These are phyloP conservation scores for Chaetomiaceae sp. DNA, from an alignment of 2,329 filamentous ascomycete genomes.

Conservation along the genomic window DNA sequence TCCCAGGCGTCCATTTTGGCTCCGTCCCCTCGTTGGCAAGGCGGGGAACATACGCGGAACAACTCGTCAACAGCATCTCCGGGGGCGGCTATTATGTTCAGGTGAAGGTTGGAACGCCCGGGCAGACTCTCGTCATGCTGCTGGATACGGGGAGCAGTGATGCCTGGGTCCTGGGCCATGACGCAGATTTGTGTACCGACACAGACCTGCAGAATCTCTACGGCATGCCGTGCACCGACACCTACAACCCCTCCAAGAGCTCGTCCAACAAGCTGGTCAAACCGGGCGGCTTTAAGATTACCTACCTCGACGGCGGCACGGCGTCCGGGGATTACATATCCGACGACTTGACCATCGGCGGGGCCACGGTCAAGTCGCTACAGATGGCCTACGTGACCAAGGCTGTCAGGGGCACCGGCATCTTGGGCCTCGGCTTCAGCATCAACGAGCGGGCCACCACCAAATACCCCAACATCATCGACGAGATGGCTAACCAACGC, in stretches of 20 bases:
- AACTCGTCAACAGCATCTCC: slow-evolving; percentile 50
- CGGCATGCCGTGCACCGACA: slow-evolving; percentile 35
- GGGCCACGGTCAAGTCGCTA: slow-evolving; percentile 44
- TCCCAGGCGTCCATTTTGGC: slow-evolving; percentile 21
- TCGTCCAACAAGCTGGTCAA: slow-evolving; percentile 44
- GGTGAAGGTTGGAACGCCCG: slow-evolving; percentile 55
- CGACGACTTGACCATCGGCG: slow-evolving; percentile 51
- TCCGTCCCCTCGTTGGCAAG: slow-evolving; percentile 14
- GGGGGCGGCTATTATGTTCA: slow-evolving; percentile 54
- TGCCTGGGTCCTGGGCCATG: slow-evolving; percentile 49
- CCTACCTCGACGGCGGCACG: slow-evolving; percentile 54
- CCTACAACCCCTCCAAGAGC: slow-evolving; percentile 45
- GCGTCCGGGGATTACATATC: slow-evolving; percentile 55
- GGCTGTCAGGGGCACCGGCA: slow-evolving; percentile 48
- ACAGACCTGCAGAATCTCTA: slow-evolving; percentile 32
- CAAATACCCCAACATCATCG: slow-evolving; percentile 56
- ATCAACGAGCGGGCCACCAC: slow-evolving; percentile 42
- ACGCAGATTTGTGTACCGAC: slow-evolving; percentile 39
- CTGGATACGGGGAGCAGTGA: slow-evolving; percentile 63
- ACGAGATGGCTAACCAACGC: slow-evolving; percentile 58
- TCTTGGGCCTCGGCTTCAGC: slow-evolving; percentile 57
- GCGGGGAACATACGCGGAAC: slow-evolving; percentile 33
- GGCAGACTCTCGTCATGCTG: slow-evolving; percentile 49
- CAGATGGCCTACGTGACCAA: slow-evolving; percentile 51
- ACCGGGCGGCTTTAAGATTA: slow-evolving; percentile 50